Conservation (phyloP, 1,284 basidiomycete genomes). For the Grifola frondosa region DNA sequence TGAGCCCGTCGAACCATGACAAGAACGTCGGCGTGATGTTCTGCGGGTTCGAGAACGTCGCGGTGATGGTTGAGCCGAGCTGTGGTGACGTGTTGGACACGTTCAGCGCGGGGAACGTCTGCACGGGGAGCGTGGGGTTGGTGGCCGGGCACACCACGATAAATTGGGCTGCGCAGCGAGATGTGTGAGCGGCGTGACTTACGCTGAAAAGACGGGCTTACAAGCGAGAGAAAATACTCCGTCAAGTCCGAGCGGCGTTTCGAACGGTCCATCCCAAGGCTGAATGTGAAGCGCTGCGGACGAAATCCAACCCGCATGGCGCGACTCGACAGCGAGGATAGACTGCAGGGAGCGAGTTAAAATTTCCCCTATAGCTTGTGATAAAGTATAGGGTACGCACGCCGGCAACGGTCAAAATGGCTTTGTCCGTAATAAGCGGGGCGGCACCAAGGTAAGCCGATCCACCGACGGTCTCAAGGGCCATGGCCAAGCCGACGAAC, state of each 20-base stretch:
- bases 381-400: neutral
- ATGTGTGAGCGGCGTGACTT: neutral
- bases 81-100: conserved; percentile 21
- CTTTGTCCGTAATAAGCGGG: conserved; percentile 13
- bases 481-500: conserved; percentile 49
- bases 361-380: neutral
- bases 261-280: conserved; percentile 57
- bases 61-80: conserved; percentile 26
- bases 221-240: conserved; percentile 31
- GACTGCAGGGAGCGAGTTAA: conserved; percentile 26
- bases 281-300: conserved; percentile 43
- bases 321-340: conserved; percentile 45
- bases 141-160: conserved; percentile 35
- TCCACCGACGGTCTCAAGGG: conserved; percentile 51
- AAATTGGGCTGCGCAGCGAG: conserved; percentile 16
- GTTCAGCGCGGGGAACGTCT: conserved; percentile 37
- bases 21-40: conserved; percentile 8
- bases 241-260: conserved; percentile 47
- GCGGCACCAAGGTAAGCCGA: conserved; percentile 50
- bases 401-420: too few species aligned
- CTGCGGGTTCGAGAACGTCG: conserved; percentile 18
- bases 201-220: neutral
- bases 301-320: conserved; percentile 51
- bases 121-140: conserved; percentile 40
- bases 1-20: conserved; percentile 14